Evolutionary conservation across 1,284 basidiomycete genomes (phyloP), one percentile per base, ranked within the genome.

Genomic region (Cerrena zonata): DNA sequence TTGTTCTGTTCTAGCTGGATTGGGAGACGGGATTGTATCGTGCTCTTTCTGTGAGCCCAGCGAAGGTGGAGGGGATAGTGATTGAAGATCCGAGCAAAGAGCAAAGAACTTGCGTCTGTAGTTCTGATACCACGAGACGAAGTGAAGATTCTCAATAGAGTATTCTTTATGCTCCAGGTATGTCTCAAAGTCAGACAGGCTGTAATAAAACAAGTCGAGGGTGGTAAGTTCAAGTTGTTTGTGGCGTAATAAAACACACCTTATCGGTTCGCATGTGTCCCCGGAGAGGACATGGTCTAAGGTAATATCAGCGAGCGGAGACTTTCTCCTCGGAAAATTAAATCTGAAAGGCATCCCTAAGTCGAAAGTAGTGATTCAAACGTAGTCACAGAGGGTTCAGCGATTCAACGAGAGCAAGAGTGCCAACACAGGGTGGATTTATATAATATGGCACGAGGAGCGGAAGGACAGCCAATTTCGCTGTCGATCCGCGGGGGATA

Each of bases 81-180:
- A 41, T 41, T 62, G 66, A 15, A 53, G 38, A 5, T 57, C 50
- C 19, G 44, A 36, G 7, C 59, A 58, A 25, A 69, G 60, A 11
- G 61, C 62, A 25, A 68, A 57, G 56, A 70, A 74, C 3, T 69
- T 65, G 22, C 56, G 49, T 23, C 65, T 65, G 55, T 73, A 74
- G 53, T 71, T 68, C 60, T 69, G 69, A 55, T 67, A 74, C 72
- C 72, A 75, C 30, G 73, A 65, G 30, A 72, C 56, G 49, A 74
- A 75, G 42, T 72, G 72, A 5, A 75, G 63, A 47, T 71, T 68
- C 58, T 74, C 71, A 3, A 72, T 51, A 11, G 70, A 65, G 52
- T 69, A 62, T 50, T 73, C 71, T 36, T 52, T 61, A 53, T 65
- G 64, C 11, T 61, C 59, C 21, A 73, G 63, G 51, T 71, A 69